A percentile compares a stretch with the other conserved stretches of the same genome.
Conservation (phyloP, 306 rosid species). For the Boehmeria nivea region DNA sequence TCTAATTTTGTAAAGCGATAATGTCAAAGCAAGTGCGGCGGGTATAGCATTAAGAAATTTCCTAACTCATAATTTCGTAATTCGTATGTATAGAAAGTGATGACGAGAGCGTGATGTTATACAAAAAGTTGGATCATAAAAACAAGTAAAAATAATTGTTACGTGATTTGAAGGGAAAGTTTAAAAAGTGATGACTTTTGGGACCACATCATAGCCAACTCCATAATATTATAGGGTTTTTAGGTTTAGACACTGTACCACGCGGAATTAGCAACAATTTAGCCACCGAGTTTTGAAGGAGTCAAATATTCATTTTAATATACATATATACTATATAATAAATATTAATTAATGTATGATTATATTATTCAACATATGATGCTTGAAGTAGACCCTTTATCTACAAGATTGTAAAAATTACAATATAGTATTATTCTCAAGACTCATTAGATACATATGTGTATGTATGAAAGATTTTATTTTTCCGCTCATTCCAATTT, state of each 20-base stretch:
- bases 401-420: background rate
- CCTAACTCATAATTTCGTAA: no score
- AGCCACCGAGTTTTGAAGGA: conserved; percentile 3
- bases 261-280: conserved; percentile 4
- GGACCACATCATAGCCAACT: conserved; percentile 13
- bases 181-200: background rate
- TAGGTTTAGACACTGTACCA: conserved; percentile 14
- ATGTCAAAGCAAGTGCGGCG: no score
- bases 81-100: no score
- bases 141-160: background rate
- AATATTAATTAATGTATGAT: background rate
- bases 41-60: no score
- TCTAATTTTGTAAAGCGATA: no score
- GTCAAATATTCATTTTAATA: background rate
- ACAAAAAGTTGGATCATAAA: background rate
- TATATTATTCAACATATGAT: conserved; percentile 1
- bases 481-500: no score
- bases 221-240: conserved; percentile 5
- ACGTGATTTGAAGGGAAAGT: conserved; percentile 11
- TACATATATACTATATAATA: background rate
- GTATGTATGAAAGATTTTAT: no score
- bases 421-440: no score
- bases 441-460: no score
- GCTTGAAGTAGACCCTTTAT: background rate
- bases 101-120: conserved; percentile 3